phyloP scores from a whole-genome alignment of 2,329 filamentous ascomycete species.

The Truncatella angustata region DNA sequence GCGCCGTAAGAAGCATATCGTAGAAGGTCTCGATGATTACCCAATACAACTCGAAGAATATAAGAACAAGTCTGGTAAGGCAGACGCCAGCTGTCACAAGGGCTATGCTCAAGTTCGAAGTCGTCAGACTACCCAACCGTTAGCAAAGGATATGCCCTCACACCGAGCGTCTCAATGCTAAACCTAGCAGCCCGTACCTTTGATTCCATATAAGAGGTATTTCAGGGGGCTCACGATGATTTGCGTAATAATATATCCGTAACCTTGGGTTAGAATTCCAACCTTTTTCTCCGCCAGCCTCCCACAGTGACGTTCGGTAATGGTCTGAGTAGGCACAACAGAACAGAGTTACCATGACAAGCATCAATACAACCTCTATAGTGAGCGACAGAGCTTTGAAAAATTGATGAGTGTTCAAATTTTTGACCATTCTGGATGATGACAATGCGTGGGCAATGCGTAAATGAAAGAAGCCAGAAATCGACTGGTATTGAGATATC shows the following conservation, averaged over 20 bases:
- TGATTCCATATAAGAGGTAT: slow-evolving; percentile 17
- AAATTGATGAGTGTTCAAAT: too few species aligned
- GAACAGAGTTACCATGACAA: neutral
- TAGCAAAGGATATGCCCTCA: neutral
- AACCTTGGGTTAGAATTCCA: slow-evolving; percentile 21
- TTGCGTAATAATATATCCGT: slow-evolving; percentile 21
- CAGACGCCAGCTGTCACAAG: slow-evolving; percentile 11
- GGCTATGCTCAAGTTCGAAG: slow-evolving; percentile 16
- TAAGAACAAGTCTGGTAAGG: slow-evolving; percentile 6
- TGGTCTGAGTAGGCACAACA: slow-evolving; percentile 16
- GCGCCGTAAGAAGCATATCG: slow-evolving; percentile 13
- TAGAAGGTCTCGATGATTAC: slow-evolving; percentile 8
- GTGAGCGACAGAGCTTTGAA: too few species aligned
- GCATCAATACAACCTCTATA: slow-evolving; percentile 1
- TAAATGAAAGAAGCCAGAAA: too few species aligned
- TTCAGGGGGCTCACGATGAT: slow-evolving; percentile 16
- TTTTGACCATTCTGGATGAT: too few species aligned
- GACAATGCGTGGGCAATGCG: too few species aligned
- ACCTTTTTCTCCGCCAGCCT: slow-evolving; percentile 16
- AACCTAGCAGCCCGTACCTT: slow-evolving; percentile 7
- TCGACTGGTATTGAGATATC: too few species aligned
- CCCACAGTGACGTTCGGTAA: slow-evolving; percentile 14
- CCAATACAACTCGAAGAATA: slow-evolving; percentile 7
- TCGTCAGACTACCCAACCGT: slow-evolving; percentile 11
- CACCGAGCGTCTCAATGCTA: neutral